Conservation (phyloP, 371 early-diverging fungal genomes). For the Amoeboradix gromovi region DNA sequence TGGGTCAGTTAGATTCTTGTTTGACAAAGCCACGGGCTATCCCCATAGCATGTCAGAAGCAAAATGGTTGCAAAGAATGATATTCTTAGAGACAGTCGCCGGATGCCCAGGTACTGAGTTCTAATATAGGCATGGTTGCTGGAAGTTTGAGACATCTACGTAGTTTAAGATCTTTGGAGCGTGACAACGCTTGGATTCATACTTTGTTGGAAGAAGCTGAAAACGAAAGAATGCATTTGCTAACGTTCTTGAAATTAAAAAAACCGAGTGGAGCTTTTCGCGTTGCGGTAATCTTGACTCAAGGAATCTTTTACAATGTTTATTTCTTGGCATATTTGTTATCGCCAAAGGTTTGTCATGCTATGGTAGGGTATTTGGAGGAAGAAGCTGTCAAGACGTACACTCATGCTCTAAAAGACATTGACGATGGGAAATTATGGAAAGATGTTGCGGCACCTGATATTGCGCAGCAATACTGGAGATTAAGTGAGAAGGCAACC, state of each 20-base stretch:
- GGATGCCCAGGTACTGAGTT: conserved; percentile 69
- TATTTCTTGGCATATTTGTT: conserved; percentile 56
- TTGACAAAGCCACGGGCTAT: background rate
- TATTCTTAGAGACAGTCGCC: conserved; percentile 56
- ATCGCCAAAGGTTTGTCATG: conserved; percentile 52
- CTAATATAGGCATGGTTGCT: too few species aligned
- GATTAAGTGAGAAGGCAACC: conserved; percentile 42
- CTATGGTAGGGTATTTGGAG: conserved; percentile 33
- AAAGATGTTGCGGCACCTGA: conserved; percentile 31
- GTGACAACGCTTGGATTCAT: conserved; percentile 61
- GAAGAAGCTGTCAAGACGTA: conserved; percentile 85
- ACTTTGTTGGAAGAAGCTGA: conserved; percentile 69
- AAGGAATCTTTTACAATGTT: conserved; percentile 66
- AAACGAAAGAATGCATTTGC: conserved; percentile 51
- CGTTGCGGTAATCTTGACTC: conserved; percentile 29
- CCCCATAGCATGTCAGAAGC: background rate
- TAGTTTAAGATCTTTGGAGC: conserved; percentile 41
- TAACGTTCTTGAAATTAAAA: conserved; percentile 52
- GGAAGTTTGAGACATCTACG: conserved; percentile 54
- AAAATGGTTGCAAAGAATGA: conserved; percentile 26
- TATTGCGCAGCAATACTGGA: conserved; percentile 73
- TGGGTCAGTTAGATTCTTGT: background rate
- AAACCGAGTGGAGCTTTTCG: conserved; percentile 34
- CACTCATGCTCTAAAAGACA: conserved; percentile 56
- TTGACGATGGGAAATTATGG: conserved; percentile 36